These are phyloP conservation scores for Suillus lakei DNA, from an alignment of 768 basidiomycete genomes.

Conservation along the genomic window DNA sequence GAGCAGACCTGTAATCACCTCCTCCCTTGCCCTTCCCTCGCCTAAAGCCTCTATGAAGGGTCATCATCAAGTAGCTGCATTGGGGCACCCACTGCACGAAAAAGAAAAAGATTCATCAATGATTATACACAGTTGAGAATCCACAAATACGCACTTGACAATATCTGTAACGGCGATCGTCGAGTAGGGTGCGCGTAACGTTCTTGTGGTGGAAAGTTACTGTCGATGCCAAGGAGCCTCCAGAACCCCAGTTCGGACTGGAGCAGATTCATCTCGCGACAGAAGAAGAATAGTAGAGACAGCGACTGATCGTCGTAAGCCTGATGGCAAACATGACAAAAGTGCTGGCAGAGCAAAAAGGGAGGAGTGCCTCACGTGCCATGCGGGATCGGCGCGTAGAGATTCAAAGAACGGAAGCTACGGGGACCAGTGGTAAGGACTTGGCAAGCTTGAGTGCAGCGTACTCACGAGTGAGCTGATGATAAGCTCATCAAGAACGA, in stretches of 20 bases:
- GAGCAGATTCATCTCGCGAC: constrained; percentile 61
- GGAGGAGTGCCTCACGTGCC: constrained; percentile 88
- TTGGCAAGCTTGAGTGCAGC: constrained; percentile 11
- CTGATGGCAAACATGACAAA: constrained; percentile 63
- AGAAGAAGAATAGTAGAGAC: constrained; percentile 67
- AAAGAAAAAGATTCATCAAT: constrained; percentile 14
- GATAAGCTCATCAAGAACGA: constrained; percentile 78
- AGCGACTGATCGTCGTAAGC: constrained; percentile 65
- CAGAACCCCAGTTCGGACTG: constrained; percentile 79
- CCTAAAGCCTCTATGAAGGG: constrained; percentile 61
- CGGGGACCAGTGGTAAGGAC: constrained; percentile 12
- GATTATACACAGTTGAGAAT: background rate
- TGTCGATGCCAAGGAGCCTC: constrained; percentile 72
- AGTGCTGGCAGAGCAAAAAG: constrained; percentile 86
- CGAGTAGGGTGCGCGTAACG: constrained; percentile 35
- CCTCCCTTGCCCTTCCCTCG: constrained; percentile 46
- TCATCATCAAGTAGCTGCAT: constrained; percentile 61
- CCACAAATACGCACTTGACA: constrained; percentile 20
- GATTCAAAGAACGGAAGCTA: constrained; percentile 83
- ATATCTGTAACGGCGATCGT: constrained; percentile 15
- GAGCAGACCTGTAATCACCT: constrained; percentile 51
- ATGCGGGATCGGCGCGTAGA: constrained; percentile 68
- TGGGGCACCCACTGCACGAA: constrained; percentile 25
- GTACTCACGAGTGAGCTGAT: constrained; percentile 59
- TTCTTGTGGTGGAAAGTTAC: constrained; percentile 45